Conservation (phyloP, 257 asterid species). For the Dorcoceras hygrometricum region DNA sequence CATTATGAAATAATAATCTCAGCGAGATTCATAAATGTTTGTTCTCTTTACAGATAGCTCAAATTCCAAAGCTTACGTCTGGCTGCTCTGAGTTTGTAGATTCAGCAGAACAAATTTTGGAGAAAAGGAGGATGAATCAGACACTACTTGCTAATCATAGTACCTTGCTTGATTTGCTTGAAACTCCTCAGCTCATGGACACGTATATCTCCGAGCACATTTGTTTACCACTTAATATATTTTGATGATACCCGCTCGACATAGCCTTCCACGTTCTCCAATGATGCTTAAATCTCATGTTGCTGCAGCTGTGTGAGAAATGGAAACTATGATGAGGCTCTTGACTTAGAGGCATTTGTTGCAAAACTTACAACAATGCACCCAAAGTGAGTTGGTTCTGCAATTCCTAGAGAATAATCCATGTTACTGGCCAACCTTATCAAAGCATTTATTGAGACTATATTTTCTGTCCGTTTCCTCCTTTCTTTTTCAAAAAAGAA, state of each 20-base stretch:
- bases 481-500: constrained; percentile 46
- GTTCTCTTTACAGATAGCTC: constrained; percentile 68
- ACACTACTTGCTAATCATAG: constrained; percentile 79
- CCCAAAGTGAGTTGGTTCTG: constrained; percentile 72
- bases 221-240: constrained; percentile 11
- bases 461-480: constrained; percentile 28
- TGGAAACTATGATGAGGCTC: constrained; percentile 98
- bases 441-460: constrained; percentile 33
- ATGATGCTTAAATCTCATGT: constrained; percentile 25
- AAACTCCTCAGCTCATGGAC: constrained; percentile 99
- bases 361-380: constrained; percentile 88
- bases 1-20: constrained; percentile 11
- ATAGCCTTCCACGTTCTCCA: constrained; percentile 18
- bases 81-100: constrained; percentile 89
- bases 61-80: constrained; percentile 83
- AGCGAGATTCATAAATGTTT: constrained; percentile 20
- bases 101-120: constrained; percentile 84
- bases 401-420: constrained; percentile 17
- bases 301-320: constrained; percentile 81
- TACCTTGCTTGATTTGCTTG: constrained; percentile 96
- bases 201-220: constrained; percentile 52
- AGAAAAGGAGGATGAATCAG: constrained; percentile 94
- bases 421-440: constrained; percentile 28
- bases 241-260: constrained; percentile 4
- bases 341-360: constrained; percentile 92